phyloP scores from a whole-genome alignment of 225 moss, liverwort and hornwort genomes.

The Physcomitrellopsis africana region DNA sequence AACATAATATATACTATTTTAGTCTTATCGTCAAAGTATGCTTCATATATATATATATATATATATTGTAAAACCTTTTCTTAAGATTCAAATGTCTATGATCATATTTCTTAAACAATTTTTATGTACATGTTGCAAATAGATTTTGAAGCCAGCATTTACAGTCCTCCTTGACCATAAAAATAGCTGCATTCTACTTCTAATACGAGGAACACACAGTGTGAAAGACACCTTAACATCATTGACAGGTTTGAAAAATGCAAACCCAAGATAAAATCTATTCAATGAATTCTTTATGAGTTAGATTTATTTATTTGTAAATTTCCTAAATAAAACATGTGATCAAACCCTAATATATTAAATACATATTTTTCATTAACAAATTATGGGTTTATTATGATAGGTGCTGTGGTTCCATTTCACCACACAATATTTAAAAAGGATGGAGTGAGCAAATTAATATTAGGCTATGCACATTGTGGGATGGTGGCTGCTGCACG shows the following conservation, averaged over 20 bases:
- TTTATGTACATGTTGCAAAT: not conserved
- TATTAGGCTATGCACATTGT: constrained; percentile 91
- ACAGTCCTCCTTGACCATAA: constrained; percentile 79
- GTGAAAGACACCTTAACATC: constrained; percentile 89
- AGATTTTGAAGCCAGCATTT: constrained; percentile 91
- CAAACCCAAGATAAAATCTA: no score
- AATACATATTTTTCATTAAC: no score
- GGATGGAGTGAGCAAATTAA: constrained; percentile 74
- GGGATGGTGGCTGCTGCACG: constrained; percentile 97
- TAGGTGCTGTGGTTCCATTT: constrained; percentile 88
- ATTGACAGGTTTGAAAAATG: constrained; percentile 30
- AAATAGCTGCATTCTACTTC: constrained; percentile 62
- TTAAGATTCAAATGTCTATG: no score
- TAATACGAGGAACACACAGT: constrained; percentile 91
- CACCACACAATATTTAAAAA: constrained; percentile 77
- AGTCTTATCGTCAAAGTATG: no score
- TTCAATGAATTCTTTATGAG: no score
- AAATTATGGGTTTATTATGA: not conserved
- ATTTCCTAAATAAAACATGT: no score
- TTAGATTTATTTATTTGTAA: no score
- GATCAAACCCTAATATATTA: no score
- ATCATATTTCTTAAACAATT: not conserved
- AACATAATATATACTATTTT: no score
- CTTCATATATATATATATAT: no score
- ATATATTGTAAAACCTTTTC: no score